Percentiles rank a stretch among this genome's conserved stretches.
Evolutionary conservation across 306 rosid genomes (phyloP).

Genomic region (Quercus engelmannii): DNA sequence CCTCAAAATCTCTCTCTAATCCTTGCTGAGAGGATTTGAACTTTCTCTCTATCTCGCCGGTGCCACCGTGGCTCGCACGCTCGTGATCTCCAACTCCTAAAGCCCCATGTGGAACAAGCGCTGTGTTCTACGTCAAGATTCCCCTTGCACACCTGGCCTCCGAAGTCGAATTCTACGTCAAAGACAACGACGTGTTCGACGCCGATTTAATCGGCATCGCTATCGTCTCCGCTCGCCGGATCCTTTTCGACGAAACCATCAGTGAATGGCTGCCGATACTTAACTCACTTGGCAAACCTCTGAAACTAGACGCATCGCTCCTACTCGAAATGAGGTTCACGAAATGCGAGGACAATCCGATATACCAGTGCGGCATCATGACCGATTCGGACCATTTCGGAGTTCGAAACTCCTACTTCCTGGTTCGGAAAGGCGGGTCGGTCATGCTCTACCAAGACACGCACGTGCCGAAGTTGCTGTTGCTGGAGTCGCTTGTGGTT

Average conservation of each 20-base stretch:
- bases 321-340: constrained; percentile 69
- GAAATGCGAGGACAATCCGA: constrained; percentile 61
- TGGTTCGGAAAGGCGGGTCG: constrained; percentile 65
- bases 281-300: constrained; percentile 70
- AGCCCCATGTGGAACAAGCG: too few relatives aligned
- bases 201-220: constrained; percentile 83
- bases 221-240: constrained; percentile 44
- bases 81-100: constrained; percentile 53
- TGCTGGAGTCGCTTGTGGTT: constrained; percentile 23
- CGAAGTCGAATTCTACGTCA: constrained; percentile 64
- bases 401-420: constrained; percentile 64
- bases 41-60: constrained; percentile 38
- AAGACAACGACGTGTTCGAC: constrained; percentile 87
- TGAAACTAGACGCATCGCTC: constrained; percentile 76
- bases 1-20: too few relatives aligned
- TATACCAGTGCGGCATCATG: constrained; percentile 32
- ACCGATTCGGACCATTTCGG: constrained; percentile 42
- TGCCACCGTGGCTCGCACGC: constrained; percentile 82
- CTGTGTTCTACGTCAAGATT: too few relatives aligned
- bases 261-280: constrained; percentile 74
- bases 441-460: constrained; percentile 91
- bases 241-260: constrained; percentile 49
- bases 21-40: too few relatives aligned
- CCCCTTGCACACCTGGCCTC: constrained; percentile 48
- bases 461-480: constrained; percentile 54